These are phyloP conservation scores for Zea luxurians DNA, from an alignment of 176 grass and related monocot genomes.

Conservation along the genomic window DNA sequence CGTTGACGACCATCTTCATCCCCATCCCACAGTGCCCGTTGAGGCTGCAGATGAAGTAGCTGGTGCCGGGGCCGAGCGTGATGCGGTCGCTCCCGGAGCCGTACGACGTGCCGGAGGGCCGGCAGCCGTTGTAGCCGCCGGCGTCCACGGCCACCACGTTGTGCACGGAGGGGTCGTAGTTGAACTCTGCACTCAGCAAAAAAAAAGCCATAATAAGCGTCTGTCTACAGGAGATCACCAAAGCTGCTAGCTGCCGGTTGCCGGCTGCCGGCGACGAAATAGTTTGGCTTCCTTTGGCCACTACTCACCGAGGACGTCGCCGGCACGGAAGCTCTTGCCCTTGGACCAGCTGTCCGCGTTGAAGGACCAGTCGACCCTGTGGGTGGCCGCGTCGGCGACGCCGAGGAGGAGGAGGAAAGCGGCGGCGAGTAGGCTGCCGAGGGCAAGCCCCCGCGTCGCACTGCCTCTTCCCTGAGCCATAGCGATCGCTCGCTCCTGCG, in stretches of 20 bases:
- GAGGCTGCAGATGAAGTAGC: conserved; percentile 83
- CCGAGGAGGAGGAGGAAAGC: conserved; percentile 44
- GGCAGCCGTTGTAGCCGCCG: conserved; percentile 57
- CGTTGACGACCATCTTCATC: conserved; percentile 75
- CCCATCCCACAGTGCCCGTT: conserved; percentile 57
- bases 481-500: not conserved
- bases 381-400: conserved; percentile 36
- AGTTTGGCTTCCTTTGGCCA: not conserved
- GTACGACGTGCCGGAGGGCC: conserved; percentile 41
- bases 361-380: conserved; percentile 74
- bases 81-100: conserved; percentile 62
- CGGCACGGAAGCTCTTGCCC: conserved; percentile 56
- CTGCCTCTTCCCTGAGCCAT: conserved; percentile 81
- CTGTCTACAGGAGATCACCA: not conserved
- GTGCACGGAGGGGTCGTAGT: conserved; percentile 54
- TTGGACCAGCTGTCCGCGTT: conserved; percentile 49
- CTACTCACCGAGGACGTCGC: conserved; percentile 61
- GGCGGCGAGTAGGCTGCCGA: conserved; percentile 38
- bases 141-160: conserved; percentile 75
- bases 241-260: not conserved
- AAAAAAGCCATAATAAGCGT: not conserved
- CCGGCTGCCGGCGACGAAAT: no score
- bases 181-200: conserved; percentile 54
- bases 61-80: conserved; percentile 48
- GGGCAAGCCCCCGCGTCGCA: conserved; percentile 41